These are phyloP conservation scores for Colletotrichum lindemuthianum DNA, from an alignment of 2,329 filamentous ascomycete genomes.

Conservation along the genomic window DNA sequence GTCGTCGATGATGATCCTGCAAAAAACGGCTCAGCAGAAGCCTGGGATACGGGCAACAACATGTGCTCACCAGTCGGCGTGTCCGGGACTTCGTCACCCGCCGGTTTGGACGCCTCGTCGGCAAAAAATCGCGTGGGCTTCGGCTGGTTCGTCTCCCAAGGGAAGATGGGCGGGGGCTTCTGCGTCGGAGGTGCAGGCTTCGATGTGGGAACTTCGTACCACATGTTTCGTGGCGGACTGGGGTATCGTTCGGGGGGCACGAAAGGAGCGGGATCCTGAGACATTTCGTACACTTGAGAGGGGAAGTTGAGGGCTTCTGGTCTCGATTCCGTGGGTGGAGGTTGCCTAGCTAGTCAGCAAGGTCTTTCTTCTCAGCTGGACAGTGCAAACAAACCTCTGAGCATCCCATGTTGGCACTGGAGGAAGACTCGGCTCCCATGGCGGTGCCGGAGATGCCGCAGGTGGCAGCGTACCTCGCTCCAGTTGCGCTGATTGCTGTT, in stretches of 20 bases:
- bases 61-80: slow-evolving; percentile 41
- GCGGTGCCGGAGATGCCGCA: slow-evolving; percentile 42
- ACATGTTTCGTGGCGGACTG: slow-evolving; percentile 87
- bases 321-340: slow-evolving; percentile 72
- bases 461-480: slow-evolving; percentile 40
- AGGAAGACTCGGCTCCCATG: slow-evolving; percentile 48
- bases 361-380: slow-evolving; percentile 15
- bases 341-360: slow-evolving; percentile 60
- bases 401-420: slow-evolving; percentile 59
- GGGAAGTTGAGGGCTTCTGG: slow-evolving; percentile 91
- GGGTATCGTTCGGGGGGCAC: slow-evolving; percentile 81
- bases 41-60: slow-evolving; percentile 34
- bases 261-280: slow-evolving; percentile 77
- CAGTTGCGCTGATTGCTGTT: slow-evolving; percentile 43
- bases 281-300: slow-evolving; percentile 83
- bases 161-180: slow-evolving; percentile 79
- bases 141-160: slow-evolving; percentile 82
- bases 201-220: slow-evolving; percentile 81
- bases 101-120: slow-evolving; percentile 3
- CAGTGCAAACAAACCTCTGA: slow-evolving; percentile 55
- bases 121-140: slow-evolving; percentile 73
- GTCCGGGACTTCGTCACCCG: slow-evolving; percentile 42
- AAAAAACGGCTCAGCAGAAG: slow-evolving; percentile 47
- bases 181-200: slow-evolving; percentile 63
- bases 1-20: slow-evolving; percentile 46